Evolutionary conservation across 2,329 filamentous ascomycete genomes (phyloP).

Genomic region (Monosporascus sp.): DNA sequence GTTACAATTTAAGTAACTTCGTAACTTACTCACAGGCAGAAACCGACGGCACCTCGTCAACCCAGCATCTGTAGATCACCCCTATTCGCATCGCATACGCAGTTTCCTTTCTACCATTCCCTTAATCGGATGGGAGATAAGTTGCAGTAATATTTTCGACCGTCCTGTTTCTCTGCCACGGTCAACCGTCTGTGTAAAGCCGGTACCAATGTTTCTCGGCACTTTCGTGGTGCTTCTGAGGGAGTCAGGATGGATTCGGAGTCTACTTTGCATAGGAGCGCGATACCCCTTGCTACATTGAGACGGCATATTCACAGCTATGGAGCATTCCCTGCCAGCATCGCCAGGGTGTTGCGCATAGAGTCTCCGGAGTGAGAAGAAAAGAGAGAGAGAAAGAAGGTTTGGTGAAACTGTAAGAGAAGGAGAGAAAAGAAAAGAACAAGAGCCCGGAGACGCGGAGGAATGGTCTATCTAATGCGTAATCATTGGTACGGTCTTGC

Average conservation of each 20-base stretch:
- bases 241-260: background rate
- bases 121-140: slow-evolving; percentile 1
- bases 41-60: slow-evolving; percentile 4
- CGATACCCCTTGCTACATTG: background rate
- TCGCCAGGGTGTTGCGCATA: background rate
- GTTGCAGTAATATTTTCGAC: background rate
- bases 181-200: background rate
- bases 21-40: slow-evolving; percentile 22
- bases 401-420: slow-evolving; percentile 2
- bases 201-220: background rate
- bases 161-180: background rate
- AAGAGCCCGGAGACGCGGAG: background rate
- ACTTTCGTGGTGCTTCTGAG: background rate
- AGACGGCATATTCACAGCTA: background rate
- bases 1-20: slow-evolving; percentile 29
- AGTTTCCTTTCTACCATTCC: slow-evolving; percentile 5
- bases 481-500: background rate
- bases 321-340: background rate
- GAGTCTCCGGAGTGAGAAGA: background rate
- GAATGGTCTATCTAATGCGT: background rate
- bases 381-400: background rate
- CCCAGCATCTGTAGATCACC: slow-evolving; percentile 17
- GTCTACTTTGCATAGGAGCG: background rate
- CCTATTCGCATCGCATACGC: slow-evolving; percentile 3
- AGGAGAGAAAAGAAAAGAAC: slow-evolving; percentile 1